Percentiles rank a stretch among this genome's conserved stretches.
phyloP scores from a whole-genome alignment of 176 grass and related monocot species.

The Carex myosuroides region DNA sequence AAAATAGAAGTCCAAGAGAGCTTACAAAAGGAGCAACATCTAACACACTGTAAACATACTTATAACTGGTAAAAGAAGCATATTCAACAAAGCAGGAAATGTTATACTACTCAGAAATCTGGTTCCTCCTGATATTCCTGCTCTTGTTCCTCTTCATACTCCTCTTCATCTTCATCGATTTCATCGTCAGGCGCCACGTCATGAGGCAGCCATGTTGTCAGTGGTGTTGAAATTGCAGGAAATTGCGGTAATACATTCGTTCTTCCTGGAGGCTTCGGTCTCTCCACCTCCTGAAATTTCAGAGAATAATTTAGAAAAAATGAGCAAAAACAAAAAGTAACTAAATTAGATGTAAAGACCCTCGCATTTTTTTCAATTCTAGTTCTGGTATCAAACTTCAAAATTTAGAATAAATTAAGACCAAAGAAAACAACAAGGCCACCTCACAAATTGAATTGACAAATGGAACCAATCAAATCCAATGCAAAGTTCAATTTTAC shows the following conservation, averaged over 20 bases:
- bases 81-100: background rate
- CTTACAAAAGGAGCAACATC: background rate
- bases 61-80: background rate
- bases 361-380: background rate
- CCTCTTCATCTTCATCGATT: slow-evolving; percentile 9
- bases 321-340: background rate
- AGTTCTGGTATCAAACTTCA: background rate
- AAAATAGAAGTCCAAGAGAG: background rate
- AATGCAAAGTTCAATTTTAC: background rate
- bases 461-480: background rate
- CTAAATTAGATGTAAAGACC: background rate
- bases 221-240: background rate
- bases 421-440: background rate
- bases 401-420: background rate
- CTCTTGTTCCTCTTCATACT: background rate
- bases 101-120: background rate
- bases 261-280: background rate
- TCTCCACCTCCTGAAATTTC: slow-evolving; percentile 2
- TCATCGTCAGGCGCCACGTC: slow-evolving; percentile 8
- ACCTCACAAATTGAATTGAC: background rate
- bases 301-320: background rate
- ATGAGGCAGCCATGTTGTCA: background rate
- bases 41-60: background rate
- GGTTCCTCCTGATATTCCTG: background rate
- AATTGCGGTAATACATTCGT: slow-evolving; percentile 9